phyloP scores from a whole-genome alignment of 164 flowering plant genomes.

The Vitis labrusca region DNA sequence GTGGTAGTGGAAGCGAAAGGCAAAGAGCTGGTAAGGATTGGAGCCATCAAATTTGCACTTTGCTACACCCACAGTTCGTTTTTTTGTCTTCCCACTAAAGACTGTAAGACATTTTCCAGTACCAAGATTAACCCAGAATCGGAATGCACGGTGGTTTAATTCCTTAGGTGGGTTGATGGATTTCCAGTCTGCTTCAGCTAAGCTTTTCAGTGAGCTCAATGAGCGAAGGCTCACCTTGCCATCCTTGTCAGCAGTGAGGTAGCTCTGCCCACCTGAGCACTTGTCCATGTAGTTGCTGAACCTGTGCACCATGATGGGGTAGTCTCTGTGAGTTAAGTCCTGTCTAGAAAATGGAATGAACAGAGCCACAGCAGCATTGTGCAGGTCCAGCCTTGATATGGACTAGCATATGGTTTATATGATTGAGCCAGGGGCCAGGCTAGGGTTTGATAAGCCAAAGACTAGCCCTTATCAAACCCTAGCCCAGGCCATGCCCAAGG shows the following conservation, averaged over 20 bases:
- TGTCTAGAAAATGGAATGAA: not conserved
- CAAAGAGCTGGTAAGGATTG: conserved; percentile 57
- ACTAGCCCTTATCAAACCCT: too few relatives aligned
- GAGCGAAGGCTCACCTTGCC: conserved; percentile 52
- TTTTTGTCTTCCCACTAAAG: conserved; percentile 29
- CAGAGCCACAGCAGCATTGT: not conserved
- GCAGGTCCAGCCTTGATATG: not conserved
- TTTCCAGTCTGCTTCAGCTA: conserved; percentile 67
- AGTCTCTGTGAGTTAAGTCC: not conserved
- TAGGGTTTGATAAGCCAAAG: too few relatives aligned
- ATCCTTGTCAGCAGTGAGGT: conserved; percentile 46
- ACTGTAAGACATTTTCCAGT: conserved; percentile 62
- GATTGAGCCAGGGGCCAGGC: too few relatives aligned
- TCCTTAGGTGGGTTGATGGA: conserved; percentile 50
- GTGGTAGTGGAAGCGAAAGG: conserved; percentile 65
- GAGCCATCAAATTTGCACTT: conserved; percentile 64
- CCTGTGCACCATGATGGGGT: conserved; percentile 22
- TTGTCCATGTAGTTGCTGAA: conserved; percentile 74
- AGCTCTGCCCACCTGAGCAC: conserved; percentile 56
- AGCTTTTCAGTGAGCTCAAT: conserved; percentile 35
- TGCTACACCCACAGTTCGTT: conserved; percentile 42
- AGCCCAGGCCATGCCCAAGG: too few relatives aligned
- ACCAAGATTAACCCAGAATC: conserved; percentile 49
- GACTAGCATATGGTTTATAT: too few relatives aligned
- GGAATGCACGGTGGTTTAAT: conserved; percentile 39